These are phyloP conservation scores for Phytophthora citricola DNA, from an alignment of 352 stramenopile genomes.

Conservation along the genomic window DNA sequence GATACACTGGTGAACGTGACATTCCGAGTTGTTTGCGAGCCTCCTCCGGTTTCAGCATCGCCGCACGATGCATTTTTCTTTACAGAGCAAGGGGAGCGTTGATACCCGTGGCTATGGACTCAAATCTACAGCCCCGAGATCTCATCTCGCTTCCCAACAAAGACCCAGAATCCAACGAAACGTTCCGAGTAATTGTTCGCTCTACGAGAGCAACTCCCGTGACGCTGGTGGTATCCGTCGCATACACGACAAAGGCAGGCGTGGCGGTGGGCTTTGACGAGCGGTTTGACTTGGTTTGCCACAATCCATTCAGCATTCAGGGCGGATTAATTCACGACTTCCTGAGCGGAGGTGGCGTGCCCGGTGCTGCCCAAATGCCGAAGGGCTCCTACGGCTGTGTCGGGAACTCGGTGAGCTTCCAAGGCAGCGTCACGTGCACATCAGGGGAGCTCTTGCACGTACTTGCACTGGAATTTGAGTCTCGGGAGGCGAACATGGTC, in stretches of 20 bases:
- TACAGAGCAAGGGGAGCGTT: constrained; percentile 47
- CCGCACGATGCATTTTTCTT: constrained; percentile 70
- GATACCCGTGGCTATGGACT: constrained; percentile 53
- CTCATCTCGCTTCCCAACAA: constrained; percentile 49
- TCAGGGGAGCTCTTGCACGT: constrained; percentile 60
- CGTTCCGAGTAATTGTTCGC: constrained; percentile 65
- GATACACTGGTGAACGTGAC: constrained; percentile 68
- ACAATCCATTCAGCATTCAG: constrained; percentile 64
- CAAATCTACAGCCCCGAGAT: constrained; percentile 60
- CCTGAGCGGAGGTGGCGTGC: constrained; percentile 47
- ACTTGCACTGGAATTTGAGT: constrained; percentile 64
- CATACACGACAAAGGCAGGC: constrained; percentile 73
- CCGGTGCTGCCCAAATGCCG: constrained; percentile 30
- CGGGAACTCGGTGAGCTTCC: constrained; percentile 66
- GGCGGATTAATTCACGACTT: constrained; percentile 74
- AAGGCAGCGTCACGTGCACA: constrained; percentile 60
- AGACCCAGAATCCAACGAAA: constrained; percentile 46
- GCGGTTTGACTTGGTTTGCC: constrained; percentile 67
- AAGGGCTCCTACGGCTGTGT: constrained; percentile 68
- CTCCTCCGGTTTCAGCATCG: constrained; percentile 48
- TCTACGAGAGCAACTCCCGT: constrained; percentile 51
- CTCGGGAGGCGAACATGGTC: constrained; percentile 41
- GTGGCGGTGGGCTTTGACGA: constrained; percentile 73
- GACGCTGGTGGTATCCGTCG: constrained; percentile 54
- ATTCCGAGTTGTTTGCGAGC: constrained; percentile 62